phyloP scores from a whole-genome alignment of 345 rosid species.

The Citrus unshiu region DNA sequence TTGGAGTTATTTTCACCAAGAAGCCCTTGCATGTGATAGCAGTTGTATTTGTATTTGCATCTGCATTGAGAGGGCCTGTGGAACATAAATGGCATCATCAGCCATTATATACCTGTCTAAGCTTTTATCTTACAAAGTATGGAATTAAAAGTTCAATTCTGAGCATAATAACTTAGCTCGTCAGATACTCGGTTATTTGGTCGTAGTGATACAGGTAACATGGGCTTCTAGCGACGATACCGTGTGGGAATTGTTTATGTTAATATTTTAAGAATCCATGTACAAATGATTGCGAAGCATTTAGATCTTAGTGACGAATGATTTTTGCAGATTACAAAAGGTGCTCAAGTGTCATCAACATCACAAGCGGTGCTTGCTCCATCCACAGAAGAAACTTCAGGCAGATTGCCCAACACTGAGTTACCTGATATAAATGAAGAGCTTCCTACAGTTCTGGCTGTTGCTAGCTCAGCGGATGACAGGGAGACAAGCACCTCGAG shows the following conservation, averaged over 20 bases:
- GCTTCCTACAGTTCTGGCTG: conserved; percentile 34
- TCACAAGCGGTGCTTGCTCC: conserved; percentile 23
- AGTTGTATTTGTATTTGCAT: not conserved
- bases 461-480: conserved; percentile 30
- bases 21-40: not conserved
- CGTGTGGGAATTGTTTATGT: not conserved
- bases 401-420: conserved; percentile 20
- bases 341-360: conserved; percentile 5
- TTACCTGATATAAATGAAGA: conserved; percentile 51
- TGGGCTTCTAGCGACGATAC: not conserved
- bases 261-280: not conserved
- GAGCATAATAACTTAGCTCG: not conserved
- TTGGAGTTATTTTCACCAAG: not conserved
- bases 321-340: conserved; percentile 27
- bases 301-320: not conserved
- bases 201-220: not conserved
- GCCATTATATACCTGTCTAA: not conserved
- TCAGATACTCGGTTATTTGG: not conserved
- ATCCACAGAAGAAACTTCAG: conserved; percentile 21
- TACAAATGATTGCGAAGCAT: not conserved
- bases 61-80: not conserved
- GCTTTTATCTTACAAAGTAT: not conserved
- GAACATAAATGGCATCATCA: not conserved
- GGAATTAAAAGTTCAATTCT: not conserved
- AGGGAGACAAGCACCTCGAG: conserved; percentile 59